A percentile compares a stretch with the other conserved stretches of the same genome.
phyloP scores from a whole-genome alignment of 1,139 yeast genomes.

The Saccharomyces pastorianus region DNA sequence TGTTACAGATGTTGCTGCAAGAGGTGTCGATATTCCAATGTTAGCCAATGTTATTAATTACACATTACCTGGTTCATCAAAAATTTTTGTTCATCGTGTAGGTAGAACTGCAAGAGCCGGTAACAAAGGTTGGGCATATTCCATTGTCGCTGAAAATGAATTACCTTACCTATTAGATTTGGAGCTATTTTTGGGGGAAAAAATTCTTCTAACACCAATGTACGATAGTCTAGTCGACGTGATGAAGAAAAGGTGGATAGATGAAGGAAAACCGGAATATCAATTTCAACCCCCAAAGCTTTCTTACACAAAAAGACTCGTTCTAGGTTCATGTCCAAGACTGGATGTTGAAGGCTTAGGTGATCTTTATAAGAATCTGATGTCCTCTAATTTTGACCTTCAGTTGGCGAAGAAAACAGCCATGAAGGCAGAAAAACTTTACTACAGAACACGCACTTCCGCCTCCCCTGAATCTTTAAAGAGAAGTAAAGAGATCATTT shows the following conservation, averaged over 20 bases:
- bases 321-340: slow-evolving; percentile 79
- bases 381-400: slow-evolving; percentile 64
- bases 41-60: slow-evolving; percentile 89
- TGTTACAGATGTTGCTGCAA: slow-evolving; percentile 97
- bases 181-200: slow-evolving; percentile 83
- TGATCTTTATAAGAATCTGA: slow-evolving; percentile 60
- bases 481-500: slow-evolving; percentile 71
- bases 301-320: slow-evolving; percentile 68
- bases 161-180: slow-evolving; percentile 84
- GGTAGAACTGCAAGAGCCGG: slow-evolving; percentile 99
- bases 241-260: slow-evolving; percentile 39
- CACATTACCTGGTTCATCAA: slow-evolving; percentile 84
- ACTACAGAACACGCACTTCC: slow-evolving; percentile 73
- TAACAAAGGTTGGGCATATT: slow-evolving; percentile 94
- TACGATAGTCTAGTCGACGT: slow-evolving; percentile 53
- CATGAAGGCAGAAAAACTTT: slow-evolving; percentile 77
- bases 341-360: slow-evolving; percentile 57
- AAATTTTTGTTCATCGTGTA: slow-evolving; percentile 91
- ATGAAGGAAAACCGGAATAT: slow-evolving; percentile 31
- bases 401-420: slow-evolving; percentile 62
- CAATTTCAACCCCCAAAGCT: slow-evolving; percentile 44
- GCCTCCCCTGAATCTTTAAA: slow-evolving; percentile 82
- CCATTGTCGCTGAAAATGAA: slow-evolving; percentile 78
- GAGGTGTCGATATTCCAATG: slow-evolving; percentile 98
- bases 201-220: slow-evolving; percentile 63